Evolutionary conservation across 192 early-diverging fungal species (phyloP).

Genomic region (Entophlyctis luteolus): DNA sequence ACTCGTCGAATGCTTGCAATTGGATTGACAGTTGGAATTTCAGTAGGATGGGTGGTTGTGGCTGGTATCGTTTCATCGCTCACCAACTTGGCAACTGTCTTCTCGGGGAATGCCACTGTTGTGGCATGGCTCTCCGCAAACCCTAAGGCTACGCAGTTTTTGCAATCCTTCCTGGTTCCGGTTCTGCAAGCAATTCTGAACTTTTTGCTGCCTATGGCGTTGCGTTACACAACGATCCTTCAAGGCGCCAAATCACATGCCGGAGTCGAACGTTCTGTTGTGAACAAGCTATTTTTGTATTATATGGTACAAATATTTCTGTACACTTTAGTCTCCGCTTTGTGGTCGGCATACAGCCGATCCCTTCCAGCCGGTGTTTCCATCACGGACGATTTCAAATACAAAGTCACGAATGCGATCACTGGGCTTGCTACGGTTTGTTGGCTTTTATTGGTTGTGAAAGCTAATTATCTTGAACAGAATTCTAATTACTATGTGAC

Average conservation of each 20-base stretch:
- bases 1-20: constrained; percentile 34
- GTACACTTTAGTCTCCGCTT: constrained; percentile 7
- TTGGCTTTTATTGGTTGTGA: neutral
- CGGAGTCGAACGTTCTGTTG: constrained; percentile 40
- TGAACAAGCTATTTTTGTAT: constrained; percentile 47
- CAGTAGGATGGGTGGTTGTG: constrained; percentile 32
- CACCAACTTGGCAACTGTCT: constrained; percentile 10
- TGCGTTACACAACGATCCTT: constrained; percentile 32
- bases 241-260: constrained; percentile 34
- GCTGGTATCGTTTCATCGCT: constrained; percentile 27
- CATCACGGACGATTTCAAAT: constrained; percentile 24
- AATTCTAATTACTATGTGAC: constrained; percentile 40
- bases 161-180: constrained; percentile 35
- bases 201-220: constrained; percentile 33
- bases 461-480: constrained; percentile 16
- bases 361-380: neutral
- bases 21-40: constrained; percentile 30
- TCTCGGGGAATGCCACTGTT: constrained; percentile 6
- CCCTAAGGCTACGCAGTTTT: constrained; percentile 12
- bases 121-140: constrained; percentile 20
- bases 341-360: constrained; percentile 14
- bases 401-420: constrained; percentile 16
- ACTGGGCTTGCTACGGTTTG: constrained; percentile 12
- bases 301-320: constrained; percentile 24
- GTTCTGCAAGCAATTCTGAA: constrained; percentile 33